Percentiles rank a stretch among this genome's conserved stretches.
These are phyloP conservation scores for Candida maltosa DNA, from an alignment of 805 yeast genomes.

Conservation along the genomic window DNA sequence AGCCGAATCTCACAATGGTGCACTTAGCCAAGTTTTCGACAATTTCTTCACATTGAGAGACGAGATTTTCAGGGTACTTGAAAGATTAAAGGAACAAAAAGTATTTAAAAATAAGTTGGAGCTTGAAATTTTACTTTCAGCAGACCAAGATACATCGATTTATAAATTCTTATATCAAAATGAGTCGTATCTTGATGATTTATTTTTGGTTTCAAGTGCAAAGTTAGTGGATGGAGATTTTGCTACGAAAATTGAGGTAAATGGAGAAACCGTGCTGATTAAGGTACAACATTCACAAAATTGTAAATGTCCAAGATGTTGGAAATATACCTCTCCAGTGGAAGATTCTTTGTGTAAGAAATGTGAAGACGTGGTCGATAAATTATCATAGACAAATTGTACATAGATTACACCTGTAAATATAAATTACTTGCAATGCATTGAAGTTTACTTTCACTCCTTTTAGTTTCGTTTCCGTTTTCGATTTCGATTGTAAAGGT, in stretches of 20 bases:
- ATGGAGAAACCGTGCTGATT: background rate
- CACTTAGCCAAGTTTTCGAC: constrained; percentile 42
- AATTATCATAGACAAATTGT: background rate
- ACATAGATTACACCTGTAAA: too few species aligned
- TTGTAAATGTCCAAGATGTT: constrained; percentile 88
- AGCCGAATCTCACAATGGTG: constrained; percentile 26
- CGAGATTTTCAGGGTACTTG: constrained; percentile 49
- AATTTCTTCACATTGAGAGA: constrained; percentile 47
- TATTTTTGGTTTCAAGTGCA: constrained; percentile 64
- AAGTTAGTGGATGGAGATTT: constrained; percentile 14
- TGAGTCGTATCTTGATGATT: constrained; percentile 28
- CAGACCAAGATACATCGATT: constrained; percentile 2
- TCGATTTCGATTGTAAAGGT: too few species aligned
- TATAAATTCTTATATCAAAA: constrained; percentile 19
- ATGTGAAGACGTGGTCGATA: constrained; percentile 45
- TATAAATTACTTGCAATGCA: too few species aligned
- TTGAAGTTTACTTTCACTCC: too few species aligned
- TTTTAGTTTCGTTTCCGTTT: too few species aligned
- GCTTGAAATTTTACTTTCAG: constrained; percentile 33
- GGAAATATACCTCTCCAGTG: constrained; percentile 65
- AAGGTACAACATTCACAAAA: constrained; percentile 43
- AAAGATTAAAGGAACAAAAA: constrained; percentile 52
- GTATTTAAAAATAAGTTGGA: constrained; percentile 59
- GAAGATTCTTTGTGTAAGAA: constrained; percentile 61
- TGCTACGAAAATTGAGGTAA: background rate